Percentiles rank a stretch among this genome's conserved stretches.
Evolutionary conservation across 2,329 filamentous ascomycete species (phyloP).

Genomic region (Ophiostoma sp.): DNA sequence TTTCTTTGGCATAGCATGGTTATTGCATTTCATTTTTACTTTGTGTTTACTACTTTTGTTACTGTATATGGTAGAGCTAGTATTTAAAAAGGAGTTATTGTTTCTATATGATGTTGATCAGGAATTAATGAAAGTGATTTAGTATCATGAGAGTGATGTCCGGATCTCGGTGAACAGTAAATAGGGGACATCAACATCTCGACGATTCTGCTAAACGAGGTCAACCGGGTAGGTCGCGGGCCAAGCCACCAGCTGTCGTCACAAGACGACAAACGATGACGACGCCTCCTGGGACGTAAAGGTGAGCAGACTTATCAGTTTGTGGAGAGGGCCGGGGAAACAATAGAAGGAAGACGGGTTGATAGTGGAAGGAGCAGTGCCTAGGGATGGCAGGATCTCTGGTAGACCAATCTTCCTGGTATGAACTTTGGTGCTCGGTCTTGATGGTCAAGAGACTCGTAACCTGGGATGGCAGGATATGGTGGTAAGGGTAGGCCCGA

Average conservation of each 20-base stretch:
- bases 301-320: too few species aligned
- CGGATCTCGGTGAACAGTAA: not conserved
- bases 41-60: not conserved
- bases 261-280: not conserved
- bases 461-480: not conserved
- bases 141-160: too few species aligned
- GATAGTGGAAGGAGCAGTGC: conserved; percentile 5
- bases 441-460: not conserved
- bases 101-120: not conserved
- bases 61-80: not conserved
- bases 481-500: not conserved
- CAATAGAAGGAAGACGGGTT: not conserved
- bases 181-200: not conserved
- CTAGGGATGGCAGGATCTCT: not conserved
- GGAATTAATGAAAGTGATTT: too few species aligned
- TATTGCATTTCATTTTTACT: not conserved
- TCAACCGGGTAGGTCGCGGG: not conserved
- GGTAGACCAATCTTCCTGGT: not conserved
- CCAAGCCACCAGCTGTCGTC: not conserved
- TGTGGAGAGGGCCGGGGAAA: not conserved
- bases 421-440: not conserved
- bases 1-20: conserved; percentile 10
- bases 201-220: not conserved
- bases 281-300: not conserved
- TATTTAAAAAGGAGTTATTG: not conserved